A percentile compares a stretch with the other conserved stretches of the same genome.
Conservation (phyloP, 2,329 filamentous ascomycete genomes). For the Aspergillus glaucus region DNA sequence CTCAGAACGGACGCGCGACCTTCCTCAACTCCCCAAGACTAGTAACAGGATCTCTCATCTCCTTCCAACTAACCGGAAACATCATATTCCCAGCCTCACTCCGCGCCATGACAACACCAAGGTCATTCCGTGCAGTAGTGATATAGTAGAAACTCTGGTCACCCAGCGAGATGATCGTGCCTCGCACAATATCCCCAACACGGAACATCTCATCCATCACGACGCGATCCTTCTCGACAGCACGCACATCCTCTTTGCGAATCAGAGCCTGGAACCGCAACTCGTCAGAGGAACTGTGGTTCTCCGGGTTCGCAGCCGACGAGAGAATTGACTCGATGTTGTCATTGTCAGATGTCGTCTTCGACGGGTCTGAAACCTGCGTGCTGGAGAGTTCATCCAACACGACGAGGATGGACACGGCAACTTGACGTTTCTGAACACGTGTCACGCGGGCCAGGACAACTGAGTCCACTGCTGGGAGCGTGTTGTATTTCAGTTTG, state of each 20-base stretch:
- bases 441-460: conserved; percentile 83
- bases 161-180: conserved; percentile 80
- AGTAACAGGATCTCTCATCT: conserved; percentile 79
- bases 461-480: conserved; percentile 73
- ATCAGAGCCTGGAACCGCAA: conserved; percentile 72
- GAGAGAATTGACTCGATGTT: conserved; percentile 33
- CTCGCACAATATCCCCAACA: conserved; percentile 85
- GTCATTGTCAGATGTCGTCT: conserved; percentile 28
- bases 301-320: conserved; percentile 34
- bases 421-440: conserved; percentile 77
- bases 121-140: conserved; percentile 83
- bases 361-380: conserved; percentile 13
- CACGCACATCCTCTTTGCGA: conserved; percentile 81
- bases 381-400: conserved; percentile 42
- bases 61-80: conserved; percentile 91
- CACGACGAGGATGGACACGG: conserved; percentile 78
- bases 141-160: conserved; percentile 95
- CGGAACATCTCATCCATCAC: conserved; percentile 86
- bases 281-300: conserved; percentile 54
- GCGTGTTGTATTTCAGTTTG: conserved; percentile 58
- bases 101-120: conserved; percentile 88
- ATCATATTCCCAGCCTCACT: conserved; percentile 85
- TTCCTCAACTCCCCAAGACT: conserved; percentile 75
- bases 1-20: conserved; percentile 85
- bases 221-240: conserved; percentile 92